Evolutionary conservation across 257 asterid species (phyloP).

Genomic region (Solanum medicagineum): DNA sequence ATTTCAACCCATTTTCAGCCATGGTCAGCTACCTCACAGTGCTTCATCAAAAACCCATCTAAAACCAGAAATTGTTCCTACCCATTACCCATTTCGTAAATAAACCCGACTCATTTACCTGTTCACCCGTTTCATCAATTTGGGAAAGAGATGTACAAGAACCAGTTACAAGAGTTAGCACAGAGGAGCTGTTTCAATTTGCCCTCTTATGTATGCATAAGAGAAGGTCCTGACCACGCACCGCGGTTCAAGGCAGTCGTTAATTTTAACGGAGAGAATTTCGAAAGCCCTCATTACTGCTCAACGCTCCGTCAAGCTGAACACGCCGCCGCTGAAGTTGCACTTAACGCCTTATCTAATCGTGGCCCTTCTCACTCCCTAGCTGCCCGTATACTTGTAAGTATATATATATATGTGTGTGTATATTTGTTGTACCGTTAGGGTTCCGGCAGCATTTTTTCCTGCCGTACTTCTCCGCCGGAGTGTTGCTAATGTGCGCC

Average conservation of each 20-base stretch:
- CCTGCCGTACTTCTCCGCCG: not conserved
- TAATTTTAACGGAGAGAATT: conserved; percentile 60
- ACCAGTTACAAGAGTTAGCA: conserved; percentile 93
- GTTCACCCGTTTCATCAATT: not conserved
- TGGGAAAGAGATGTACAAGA: conserved; percentile 46
- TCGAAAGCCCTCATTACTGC: conserved; percentile 51
- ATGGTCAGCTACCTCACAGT: not conserved
- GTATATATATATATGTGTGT: not conserved
- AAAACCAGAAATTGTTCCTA: not conserved
- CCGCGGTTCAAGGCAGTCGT: conserved; percentile 76
- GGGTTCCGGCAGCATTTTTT: not conserved
- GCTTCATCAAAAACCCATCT: not conserved
- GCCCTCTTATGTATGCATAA: conserved; percentile 57
- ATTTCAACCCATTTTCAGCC: not conserved
- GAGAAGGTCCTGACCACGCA: conserved; percentile 94
- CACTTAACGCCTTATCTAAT: conserved; percentile 47
- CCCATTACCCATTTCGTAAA: not conserved
- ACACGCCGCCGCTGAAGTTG: conserved; percentile 84
- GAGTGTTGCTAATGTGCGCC: not conserved
- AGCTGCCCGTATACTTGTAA: conserved; percentile 65
- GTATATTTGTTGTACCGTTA: not conserved
- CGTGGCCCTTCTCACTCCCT: conserved; percentile 56
- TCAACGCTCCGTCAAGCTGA: conserved; percentile 75
- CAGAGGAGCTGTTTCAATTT: conserved; percentile 86
- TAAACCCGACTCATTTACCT: not conserved